These are phyloP conservation scores for Chalciporus sphaerocephalus DNA, from an alignment of 768 basidiomycete species.

Conservation along the genomic window DNA sequence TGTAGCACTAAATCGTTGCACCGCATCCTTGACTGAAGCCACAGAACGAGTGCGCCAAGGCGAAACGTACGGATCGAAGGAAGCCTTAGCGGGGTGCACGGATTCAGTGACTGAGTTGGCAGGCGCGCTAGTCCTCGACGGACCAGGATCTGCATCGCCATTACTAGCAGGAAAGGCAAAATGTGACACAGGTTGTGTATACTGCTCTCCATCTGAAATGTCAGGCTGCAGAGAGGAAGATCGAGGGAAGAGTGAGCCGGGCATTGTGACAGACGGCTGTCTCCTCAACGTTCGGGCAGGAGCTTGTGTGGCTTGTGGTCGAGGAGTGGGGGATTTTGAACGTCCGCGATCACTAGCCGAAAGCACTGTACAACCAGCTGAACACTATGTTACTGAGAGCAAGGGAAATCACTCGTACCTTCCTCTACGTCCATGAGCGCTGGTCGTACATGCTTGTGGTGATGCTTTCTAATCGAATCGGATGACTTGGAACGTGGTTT, in stretches of 20 bases:
- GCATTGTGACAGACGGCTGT: constrained; percentile 60
- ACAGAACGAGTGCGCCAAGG: constrained; percentile 33
- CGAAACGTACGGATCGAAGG: constrained; percentile 19
- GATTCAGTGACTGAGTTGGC: neutral
- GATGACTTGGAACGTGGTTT: constrained; percentile 23
- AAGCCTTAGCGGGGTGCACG: neutral
- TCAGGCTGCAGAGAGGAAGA: constrained; percentile 61
- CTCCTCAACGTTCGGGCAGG: constrained; percentile 31
- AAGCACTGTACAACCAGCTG: constrained; percentile 16
- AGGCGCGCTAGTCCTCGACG: constrained; percentile 14
- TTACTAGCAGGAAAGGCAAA: neutral
- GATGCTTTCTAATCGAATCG: constrained; percentile 4
- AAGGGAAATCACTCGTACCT: constrained; percentile 15
- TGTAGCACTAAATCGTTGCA: constrained; percentile 42
- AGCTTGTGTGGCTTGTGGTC: constrained; percentile 13
- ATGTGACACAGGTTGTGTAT: neutral
- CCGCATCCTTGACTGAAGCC: constrained; percentile 47
- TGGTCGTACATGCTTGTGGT: neutral
- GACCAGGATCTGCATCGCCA: constrained; percentile 6
- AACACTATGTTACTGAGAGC: constrained; percentile 1
- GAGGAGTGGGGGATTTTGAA: constrained; percentile 18
- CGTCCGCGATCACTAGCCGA: constrained; percentile 19
- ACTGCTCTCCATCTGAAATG: constrained; percentile 11
- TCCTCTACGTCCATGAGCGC: constrained; percentile 2
- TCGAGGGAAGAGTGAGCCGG: constrained; percentile 71